Evolutionary conservation across 164 flowering plant genomes (phyloP), one percentile per base, ranked within the genome.

Genomic region (Stephania cephalantha): DNA sequence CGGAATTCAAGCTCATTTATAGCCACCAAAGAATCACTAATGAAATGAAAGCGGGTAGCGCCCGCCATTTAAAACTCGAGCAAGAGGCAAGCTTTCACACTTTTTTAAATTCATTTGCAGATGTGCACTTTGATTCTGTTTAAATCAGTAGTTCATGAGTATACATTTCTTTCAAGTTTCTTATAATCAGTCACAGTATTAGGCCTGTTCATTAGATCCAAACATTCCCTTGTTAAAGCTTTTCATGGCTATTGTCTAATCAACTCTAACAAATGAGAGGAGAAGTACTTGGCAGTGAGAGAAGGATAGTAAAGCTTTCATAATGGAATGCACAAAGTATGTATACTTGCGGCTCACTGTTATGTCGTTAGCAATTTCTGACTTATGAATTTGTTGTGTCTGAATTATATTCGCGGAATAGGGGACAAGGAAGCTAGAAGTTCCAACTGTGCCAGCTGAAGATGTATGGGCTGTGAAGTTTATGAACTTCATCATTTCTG

Each of bases 21-120:
- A 89, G 91, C 69, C 83, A 73, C 77, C 80, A 79, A 67, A 75
- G 72, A 79, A 63, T 25, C 53, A 89, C 81, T 13, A 78, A 83
- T 53, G 97, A 93, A 76, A 94, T 94, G 97, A 84, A 85, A 87
- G 89, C 83, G 50, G 98, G 98, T 25, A 82, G 52, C 58, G 87
- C 83, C 73, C 97, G 97, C 42, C 98, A 94, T 82, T 77, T 71
- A 68, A 76, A 84, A 74, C 89, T 94, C 25, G 97, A 92, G 82
- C 85, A 86, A 80, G 97, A 92, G 97, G 98, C 91, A 84, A 46
- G 15, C 63, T 44, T 29, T 71, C 22, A n/a, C 25, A 58, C 64
- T 58, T 58, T 15, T 15, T 3, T 13, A 55, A 55, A 4, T 55
- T 55, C 15, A 55, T 55, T 48, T 48, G 53, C 53, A 12, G 11